Evolutionary conservation across 2,329 filamentous ascomycete genomes (phyloP).

Genomic region (Bipolaris victoriae): DNA sequence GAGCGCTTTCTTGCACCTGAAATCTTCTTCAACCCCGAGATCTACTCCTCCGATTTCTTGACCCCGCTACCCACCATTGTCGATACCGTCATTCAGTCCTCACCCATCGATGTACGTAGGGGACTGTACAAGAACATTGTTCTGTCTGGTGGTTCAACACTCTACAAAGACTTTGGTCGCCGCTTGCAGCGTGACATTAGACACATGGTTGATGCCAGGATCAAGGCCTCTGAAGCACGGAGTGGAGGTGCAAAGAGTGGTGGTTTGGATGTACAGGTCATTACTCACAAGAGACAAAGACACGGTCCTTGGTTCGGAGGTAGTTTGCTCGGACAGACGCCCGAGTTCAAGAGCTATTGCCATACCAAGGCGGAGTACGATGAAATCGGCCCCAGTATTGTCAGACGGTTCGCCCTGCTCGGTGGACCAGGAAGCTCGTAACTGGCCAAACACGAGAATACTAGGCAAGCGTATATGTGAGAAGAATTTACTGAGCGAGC

Average conservation of each 20-base stretch:
- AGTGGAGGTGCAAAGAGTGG: conserved; percentile 93
- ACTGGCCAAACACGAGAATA: not conserved
- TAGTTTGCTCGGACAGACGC: conserved; percentile 93
- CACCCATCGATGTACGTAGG: conserved; percentile 94
- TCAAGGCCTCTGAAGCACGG: conserved; percentile 87
- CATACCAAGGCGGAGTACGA: conserved; percentile 80
- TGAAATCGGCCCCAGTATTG: conserved; percentile 94
- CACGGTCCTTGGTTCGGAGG: conserved; percentile 99
- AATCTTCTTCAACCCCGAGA: conserved; percentile 99
- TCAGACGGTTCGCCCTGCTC: conserved; percentile 89
- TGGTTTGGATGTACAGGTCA: conserved; percentile 94
- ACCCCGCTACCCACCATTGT: conserved; percentile 94
- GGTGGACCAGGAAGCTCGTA: conserved; percentile 87
- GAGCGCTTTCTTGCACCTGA: conserved; percentile 97
- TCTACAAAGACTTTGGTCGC: conserved; percentile 98
- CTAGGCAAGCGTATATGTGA: conserved; percentile 8
- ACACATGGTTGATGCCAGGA: conserved; percentile 90
- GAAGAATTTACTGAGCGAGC: conserved; percentile 21
- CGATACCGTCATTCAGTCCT: conserved; percentile 95
- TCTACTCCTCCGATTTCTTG: conserved; percentile 98
- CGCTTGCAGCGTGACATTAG: conserved; percentile 96
- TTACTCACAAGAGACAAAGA: conserved; percentile 95
- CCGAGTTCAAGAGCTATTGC: conserved; percentile 98
- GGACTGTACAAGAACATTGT: conserved; percentile 99
- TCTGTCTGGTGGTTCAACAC: conserved; percentile 90